These are phyloP conservation scores for Isoetes taiwanensis DNA, from an alignment of 75 land plant genomes.

Conservation along the genomic window DNA sequence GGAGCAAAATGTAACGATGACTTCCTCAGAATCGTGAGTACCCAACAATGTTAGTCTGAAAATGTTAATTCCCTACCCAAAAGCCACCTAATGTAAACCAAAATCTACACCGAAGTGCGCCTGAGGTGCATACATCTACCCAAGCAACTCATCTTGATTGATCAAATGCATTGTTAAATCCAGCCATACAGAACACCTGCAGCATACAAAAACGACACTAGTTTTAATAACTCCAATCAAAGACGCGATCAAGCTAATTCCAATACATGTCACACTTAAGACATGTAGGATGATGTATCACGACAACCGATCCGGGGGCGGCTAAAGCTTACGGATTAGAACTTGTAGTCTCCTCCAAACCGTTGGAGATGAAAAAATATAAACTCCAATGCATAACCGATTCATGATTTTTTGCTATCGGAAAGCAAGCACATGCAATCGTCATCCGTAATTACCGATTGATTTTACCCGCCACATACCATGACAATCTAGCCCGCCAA, in stretches of 20 bases:
- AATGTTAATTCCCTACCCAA: too few species aligned
- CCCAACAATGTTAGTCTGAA: too few species aligned
- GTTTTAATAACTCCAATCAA: too few species aligned
- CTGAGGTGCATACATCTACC: conserved; percentile 18
- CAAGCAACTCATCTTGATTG: conserved; percentile 20
- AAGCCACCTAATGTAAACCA: too few species aligned
- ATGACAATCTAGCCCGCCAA: too few species aligned
- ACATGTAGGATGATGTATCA: not conserved
- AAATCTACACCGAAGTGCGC: conserved; percentile 25
- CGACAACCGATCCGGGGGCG: too few species aligned
- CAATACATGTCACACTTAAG: too few species aligned
- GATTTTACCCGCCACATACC: conserved; percentile 15
- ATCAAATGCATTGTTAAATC: conserved; percentile 10
- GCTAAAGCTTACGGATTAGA: too few species aligned
- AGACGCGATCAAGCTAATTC: too few species aligned
- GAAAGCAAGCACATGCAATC: conserved; percentile 26
- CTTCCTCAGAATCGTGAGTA: too few species aligned
- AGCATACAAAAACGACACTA: not conserved
- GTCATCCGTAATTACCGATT: conserved; percentile 15
- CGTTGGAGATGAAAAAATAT: conserved; percentile 1
- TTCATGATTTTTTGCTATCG: conserved; percentile 19
- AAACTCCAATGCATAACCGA: conserved; percentile 27
- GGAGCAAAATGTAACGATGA: too few species aligned
- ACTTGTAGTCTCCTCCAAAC: conserved; percentile 16
- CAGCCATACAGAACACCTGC: conserved; percentile 22